Conservation (phyloP, 75 land plant genomes). For the Cryptomeria japonica region DNA sequence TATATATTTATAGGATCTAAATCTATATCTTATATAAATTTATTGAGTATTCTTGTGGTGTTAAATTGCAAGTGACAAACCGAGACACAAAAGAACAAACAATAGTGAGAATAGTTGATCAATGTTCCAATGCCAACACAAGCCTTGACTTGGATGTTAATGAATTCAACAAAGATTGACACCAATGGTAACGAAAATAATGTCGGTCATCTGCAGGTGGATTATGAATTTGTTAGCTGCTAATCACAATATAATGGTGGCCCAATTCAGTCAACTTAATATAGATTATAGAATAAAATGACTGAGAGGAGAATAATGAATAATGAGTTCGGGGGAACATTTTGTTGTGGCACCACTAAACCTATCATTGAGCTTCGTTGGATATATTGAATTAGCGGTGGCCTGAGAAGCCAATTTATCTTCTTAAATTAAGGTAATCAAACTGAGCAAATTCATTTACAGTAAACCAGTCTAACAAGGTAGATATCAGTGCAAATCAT, state of each 20-base stretch:
- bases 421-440: background rate
- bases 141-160: background rate
- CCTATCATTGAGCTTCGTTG: background rate
- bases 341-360: background rate
- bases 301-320: background rate
- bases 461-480: background rate
- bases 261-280: background rate
- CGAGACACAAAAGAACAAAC: background rate
- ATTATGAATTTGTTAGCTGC: conserved; percentile 6
- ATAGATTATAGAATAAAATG: background rate
- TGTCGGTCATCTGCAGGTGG: conserved; percentile 1
- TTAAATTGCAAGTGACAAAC: background rate
- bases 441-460: background rate
- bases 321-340: no score
- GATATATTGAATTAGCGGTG: background rate
- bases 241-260: background rate
- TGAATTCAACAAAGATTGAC: conserved; percentile 12
- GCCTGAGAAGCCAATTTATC: background rate
- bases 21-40: no score
- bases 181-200: conserved; percentile 5
- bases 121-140: background rate
- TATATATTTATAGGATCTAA: no score
- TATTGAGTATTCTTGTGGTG: background rate
- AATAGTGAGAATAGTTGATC: conserved; percentile 1
- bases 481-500: background rate